Percentiles rank a stretch among this genome's conserved stretches.
These are phyloP conservation scores for Schoenoplectus triqueter DNA, from an alignment of 202 grass and related monocot genomes.

Conservation along the genomic window DNA sequence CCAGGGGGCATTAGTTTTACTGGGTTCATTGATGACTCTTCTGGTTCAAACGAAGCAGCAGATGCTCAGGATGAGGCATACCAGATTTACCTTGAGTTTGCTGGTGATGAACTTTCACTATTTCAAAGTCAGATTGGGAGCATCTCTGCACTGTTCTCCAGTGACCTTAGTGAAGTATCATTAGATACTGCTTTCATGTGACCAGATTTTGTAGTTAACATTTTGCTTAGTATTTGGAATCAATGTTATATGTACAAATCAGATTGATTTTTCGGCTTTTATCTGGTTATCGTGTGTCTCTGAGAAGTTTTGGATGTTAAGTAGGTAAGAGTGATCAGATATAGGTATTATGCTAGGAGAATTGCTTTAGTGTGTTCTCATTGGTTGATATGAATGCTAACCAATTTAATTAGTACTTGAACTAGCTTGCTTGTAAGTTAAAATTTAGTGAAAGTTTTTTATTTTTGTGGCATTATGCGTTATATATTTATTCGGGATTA, in stretches of 20 bases:
- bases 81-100: conserved; percentile 72
- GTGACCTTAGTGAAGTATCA: conserved; percentile 57
- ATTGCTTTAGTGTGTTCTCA: conserved; percentile 18
- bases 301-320: conserved; percentile 24
- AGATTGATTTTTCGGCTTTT: conserved; percentile 24
- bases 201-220: conserved; percentile 15
- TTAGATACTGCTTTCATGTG: conserved; percentile 74
- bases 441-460: background rate
- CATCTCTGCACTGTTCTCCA: conserved; percentile 50
- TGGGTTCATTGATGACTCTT: conserved; percentile 54
- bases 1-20: background rate
- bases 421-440: background rate
- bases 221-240: background rate
- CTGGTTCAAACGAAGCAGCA: conserved; percentile 57
- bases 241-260: conserved; percentile 34
- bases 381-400: conserved; percentile 40
- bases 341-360: conserved; percentile 17
- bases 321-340: background rate
- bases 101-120: conserved; percentile 65
- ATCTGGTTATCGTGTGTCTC: background rate
- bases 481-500: no score
- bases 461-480: background rate
- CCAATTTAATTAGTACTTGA: conserved; percentile 21
- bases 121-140: conserved; percentile 54
- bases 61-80: conserved; percentile 57